A percentile compares a stretch with the other conserved stretches of the same genome.
Conservation (phyloP, 208 protist species). For the Leptomonas pyrrhocoris region DNA sequence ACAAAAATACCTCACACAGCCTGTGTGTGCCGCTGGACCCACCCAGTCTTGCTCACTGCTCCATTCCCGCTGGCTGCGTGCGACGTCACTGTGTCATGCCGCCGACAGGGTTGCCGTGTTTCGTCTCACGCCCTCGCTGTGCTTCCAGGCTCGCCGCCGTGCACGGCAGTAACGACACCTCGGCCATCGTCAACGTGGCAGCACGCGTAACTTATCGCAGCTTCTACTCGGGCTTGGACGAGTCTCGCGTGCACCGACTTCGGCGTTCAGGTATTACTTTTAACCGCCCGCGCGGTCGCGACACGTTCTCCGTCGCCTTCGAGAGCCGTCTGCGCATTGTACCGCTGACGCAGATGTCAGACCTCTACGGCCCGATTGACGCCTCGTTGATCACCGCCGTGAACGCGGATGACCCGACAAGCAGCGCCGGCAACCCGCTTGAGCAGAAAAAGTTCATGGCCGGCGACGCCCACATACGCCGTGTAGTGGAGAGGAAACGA, state of each 20-base stretch:
- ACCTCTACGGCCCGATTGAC: conserved; percentile 38
- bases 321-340: conserved; percentile 59
- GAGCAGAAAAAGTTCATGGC: conserved; percentile 38
- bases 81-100: no score
- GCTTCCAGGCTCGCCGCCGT: no score
- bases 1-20: no score
- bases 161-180: no score
- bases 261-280: conserved; percentile 67
- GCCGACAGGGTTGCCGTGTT: no score
- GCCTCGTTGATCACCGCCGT: conserved; percentile 23
- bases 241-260: conserved; percentile 63
- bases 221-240: conserved; percentile 81
- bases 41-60: no score
- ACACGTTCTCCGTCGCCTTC: conserved; percentile 74
- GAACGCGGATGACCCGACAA: conserved; percentile 36
- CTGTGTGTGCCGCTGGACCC: no score
- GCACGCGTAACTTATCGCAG: conserved; percentile 13
- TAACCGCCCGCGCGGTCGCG: conserved; percentile 81
- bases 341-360: conserved; percentile 30
- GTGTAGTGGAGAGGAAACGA: conserved; percentile 31
- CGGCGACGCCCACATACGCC: conserved; percentile 34
- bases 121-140: no score
- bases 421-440: conserved; percentile 43
- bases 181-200: no score
- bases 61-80: no score